These are phyloP conservation scores for Dalbergia cultrata DNA, from an alignment of 306 rosid species.

Conservation along the genomic window DNA sequence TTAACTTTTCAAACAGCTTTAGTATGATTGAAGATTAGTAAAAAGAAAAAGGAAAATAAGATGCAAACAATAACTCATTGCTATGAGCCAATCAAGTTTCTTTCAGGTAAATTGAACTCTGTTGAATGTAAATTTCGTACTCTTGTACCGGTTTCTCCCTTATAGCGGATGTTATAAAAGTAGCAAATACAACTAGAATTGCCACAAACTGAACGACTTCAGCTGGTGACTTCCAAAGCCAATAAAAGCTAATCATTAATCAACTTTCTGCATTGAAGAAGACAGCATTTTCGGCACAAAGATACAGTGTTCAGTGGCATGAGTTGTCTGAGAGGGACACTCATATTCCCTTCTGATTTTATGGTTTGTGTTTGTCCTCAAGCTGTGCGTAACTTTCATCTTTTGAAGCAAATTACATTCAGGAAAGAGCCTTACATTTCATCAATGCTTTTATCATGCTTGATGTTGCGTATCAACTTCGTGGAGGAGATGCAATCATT, in stretches of 20 bases:
- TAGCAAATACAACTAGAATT: constrained; percentile 4
- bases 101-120: neutral
- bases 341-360: neutral
- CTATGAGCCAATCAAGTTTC: neutral
- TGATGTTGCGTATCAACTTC: constrained; percentile 40
- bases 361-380: neutral
- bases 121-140: neutral
- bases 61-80: neutral
- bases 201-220: too few relatives aligned
- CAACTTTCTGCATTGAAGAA: constrained; percentile 5
- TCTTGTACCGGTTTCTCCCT: neutral
- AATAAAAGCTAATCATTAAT: constrained; percentile 20
- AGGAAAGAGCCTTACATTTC: constrained; percentile 6
- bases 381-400: constrained; percentile 14
- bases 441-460: constrained; percentile 38
- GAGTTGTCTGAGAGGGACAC: constrained; percentile 31
- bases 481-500: constrained; percentile 37
- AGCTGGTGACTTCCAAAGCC: too few relatives aligned
- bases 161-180: neutral
- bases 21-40: neutral
- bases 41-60: neutral
- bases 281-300: neutral
- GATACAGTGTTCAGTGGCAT: neutral
- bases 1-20: neutral
- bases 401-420: constrained; percentile 21